Evolutionary conservation across 225 moss, liverwort and hornwort genomes (phyloP), one percentile per base, ranked within the genome.

Genomic region (Bryum argenteum): DNA sequence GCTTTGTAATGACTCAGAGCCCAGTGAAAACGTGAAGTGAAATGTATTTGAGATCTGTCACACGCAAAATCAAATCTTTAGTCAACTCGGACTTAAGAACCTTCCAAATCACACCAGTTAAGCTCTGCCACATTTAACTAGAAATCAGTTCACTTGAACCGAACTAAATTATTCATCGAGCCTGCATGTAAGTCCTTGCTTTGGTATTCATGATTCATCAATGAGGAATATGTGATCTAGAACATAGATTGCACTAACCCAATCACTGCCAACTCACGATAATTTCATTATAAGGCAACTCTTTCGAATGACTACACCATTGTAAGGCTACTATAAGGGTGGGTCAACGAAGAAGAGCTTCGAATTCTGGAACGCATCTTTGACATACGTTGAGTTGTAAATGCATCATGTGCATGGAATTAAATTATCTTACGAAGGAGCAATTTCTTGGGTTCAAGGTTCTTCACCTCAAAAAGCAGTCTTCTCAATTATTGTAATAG

Each of bases 21-120:
- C 89, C 55, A 89, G 28, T 10, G 89, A 84, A 73, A 96, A 96
- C 54, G 96, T 96, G 86, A 96, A 96, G 86, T 93, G 88, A 61
- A 96, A 96, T n/a, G 96, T 96, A 58, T 96, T 96, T 22, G 96
- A 96, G 66, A 96, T 71, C 89, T 89, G 83, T 17, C 54, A n/a
- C 74, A 82, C 62, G 52, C 47, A 38, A 58, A 39, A 22, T 59
- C 20, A 51, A 50, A 16, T 33, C 14, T 61, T n/a, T 17, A 54
- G 24, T 54, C 71, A 54, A 19, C 17, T 54, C 59, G 60, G 0
- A 33, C 9, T 16, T 54, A 9, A 11, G 44, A 69, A 41, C 38
- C 22, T 73, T 73, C 33, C 48, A 20, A 26, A 47, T 55, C 28
- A 21, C 18, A 22, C 42, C 14, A 53, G 19, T 24, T 33, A 72